Percentiles rank a stretch among this genome's conserved stretches.
Conservation (phyloP, 192 early-diverging fungal species). For the Coemansia sp. region DNA sequence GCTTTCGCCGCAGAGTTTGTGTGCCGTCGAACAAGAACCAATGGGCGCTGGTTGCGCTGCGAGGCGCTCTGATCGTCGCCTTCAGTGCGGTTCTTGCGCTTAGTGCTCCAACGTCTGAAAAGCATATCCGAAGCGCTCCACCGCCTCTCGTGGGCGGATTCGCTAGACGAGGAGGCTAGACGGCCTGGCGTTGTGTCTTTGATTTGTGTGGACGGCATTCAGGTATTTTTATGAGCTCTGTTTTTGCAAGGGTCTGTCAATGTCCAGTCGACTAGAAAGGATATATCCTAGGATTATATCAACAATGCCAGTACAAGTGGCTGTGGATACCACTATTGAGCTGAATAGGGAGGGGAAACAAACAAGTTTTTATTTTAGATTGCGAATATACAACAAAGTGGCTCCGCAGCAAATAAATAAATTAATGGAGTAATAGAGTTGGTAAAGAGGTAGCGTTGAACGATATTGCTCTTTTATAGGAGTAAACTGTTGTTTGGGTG, state of each 20-base stretch:
- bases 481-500: neutral
- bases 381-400: neutral
- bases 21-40: constrained; percentile 1
- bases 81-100: neutral
- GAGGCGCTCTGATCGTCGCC: neutral
- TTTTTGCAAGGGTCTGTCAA: neutral
- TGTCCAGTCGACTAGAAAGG: neutral
- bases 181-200: neutral
- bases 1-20: neutral
- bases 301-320: neutral
- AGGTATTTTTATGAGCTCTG: neutral
- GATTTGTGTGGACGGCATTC: neutral
- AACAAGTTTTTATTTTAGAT: no score
- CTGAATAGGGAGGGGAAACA: neutral
- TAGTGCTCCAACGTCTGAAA: constrained; percentile 6
- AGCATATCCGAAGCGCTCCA: constrained; percentile 1
- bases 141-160: neutral
- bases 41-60: neutral
- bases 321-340: neutral
- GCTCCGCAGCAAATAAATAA: neutral
- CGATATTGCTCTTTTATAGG: neutral
- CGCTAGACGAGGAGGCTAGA: neutral
- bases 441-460: neutral
- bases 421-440: neutral
- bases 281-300: neutral